These are phyloP conservation scores for Saccharum hybrid DNA, from an alignment of 202 grass and related monocot species.

Conservation along the genomic window DNA sequence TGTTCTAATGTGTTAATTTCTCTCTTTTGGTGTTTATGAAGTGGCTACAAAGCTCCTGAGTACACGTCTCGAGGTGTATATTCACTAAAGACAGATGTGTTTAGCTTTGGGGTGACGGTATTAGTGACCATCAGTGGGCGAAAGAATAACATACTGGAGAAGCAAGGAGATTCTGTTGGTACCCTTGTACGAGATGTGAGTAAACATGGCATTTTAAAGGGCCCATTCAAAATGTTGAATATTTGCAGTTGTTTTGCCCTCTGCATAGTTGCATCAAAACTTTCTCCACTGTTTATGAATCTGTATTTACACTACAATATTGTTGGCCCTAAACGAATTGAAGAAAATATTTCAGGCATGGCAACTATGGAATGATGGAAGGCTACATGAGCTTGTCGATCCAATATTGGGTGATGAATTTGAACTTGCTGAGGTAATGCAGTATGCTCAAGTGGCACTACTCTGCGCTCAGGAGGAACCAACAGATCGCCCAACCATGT, in stretches of 20 bases:
- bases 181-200: constrained; percentile 41
- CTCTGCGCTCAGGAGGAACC: constrained; percentile 55
- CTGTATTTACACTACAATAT: background rate
- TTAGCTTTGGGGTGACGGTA: constrained; percentile 51
- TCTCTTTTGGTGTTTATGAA: background rate
- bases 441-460: constrained; percentile 40
- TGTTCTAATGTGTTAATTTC: background rate
- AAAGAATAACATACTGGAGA: constrained; percentile 42
- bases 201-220: background rate
- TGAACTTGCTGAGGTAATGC: constrained; percentile 8
- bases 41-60: constrained; percentile 59
- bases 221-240: background rate
- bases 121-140: constrained; percentile 49
- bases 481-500: constrained; percentile 44
- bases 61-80: constrained; percentile 46
- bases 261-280: background rate
- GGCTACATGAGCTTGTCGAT: constrained; percentile 40
- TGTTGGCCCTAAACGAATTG: background rate
- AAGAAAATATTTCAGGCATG: constrained; percentile 47
- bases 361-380: constrained; percentile 47
- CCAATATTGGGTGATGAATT: constrained; percentile 9
- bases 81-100: constrained; percentile 51
- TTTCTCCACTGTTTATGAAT: background rate
- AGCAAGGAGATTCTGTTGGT: constrained; percentile 39
- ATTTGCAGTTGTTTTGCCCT: background rate